Evolutionary conservation across 306 rosid species (phyloP).

Genomic region (Citrullus mucosospermus): DNA sequence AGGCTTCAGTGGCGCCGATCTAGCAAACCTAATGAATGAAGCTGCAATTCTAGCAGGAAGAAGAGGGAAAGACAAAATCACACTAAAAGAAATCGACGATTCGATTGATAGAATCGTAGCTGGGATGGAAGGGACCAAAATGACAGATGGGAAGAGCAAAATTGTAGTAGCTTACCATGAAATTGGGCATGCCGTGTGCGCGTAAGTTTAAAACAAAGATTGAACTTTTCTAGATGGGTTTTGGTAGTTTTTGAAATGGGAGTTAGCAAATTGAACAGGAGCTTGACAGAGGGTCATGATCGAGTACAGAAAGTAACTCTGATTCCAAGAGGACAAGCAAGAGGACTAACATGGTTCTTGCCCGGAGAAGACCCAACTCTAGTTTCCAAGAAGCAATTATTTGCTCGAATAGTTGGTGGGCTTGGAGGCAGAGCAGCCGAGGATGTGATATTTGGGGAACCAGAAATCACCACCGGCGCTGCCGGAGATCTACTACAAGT

Average conservation of each 20-base stretch:
- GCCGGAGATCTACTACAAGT: conserved; percentile 91
- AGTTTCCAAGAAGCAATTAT: conserved; percentile 80
- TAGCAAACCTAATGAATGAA: conserved; percentile 86
- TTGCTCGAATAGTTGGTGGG: conserved; percentile 92
- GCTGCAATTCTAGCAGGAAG: conserved; percentile 90
- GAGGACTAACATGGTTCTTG: conserved; percentile 93
- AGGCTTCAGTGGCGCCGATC: conserved; percentile 96
- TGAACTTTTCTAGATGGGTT: no score
- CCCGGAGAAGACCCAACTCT: conserved; percentile 83
- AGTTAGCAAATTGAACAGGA: conserved; percentile 24
- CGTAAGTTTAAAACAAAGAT: conserved; percentile 29
- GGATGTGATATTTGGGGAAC: conserved; percentile 84
- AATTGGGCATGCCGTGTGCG: conserved; percentile 91
- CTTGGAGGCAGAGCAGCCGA: conserved; percentile 96
- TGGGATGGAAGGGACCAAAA: conserved; percentile 96
- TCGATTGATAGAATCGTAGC: conserved; percentile 91
- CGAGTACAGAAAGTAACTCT: conserved; percentile 76
- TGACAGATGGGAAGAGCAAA: conserved; percentile 97
- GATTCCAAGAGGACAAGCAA: conserved; percentile 90
- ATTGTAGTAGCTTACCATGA: conserved; percentile 90
- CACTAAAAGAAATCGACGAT: conserved; percentile 86
- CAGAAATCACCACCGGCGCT: conserved; percentile 94
- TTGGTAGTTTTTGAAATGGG: background rate
- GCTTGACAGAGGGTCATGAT: conserved; percentile 92
- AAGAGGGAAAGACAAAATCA: conserved; percentile 66